Evolutionary conservation across 352 stramenopile species (phyloP).

Genomic region (Phytophthora syringae): DNA sequence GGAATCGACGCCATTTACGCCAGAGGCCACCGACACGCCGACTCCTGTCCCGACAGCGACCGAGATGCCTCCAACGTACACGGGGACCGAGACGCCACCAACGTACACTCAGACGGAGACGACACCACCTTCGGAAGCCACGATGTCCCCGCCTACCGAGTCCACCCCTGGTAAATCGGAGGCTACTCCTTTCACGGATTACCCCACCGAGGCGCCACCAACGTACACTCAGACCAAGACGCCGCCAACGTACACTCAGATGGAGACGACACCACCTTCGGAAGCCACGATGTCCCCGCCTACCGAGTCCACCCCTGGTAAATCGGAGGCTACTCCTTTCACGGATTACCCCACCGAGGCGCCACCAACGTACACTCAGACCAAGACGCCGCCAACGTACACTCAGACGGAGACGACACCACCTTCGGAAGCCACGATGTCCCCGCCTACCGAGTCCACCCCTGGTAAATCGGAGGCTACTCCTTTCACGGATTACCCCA

Average conservation of each 20-base stretch:
- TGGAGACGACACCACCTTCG: neutral
- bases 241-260: constrained; percentile 2
- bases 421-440: neutral
- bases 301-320: neutral
- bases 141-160: neutral
- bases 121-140: neutral
- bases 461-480: neutral
- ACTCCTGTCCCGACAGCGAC: constrained; percentile 6
- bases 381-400: constrained; percentile 2
- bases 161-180: neutral
- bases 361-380: constrained; percentile 3
- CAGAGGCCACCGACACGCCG: neutral
- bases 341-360: too few species aligned
- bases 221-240: constrained; percentile 3
- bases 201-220: too few species aligned
- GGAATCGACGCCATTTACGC: constrained; percentile 1
- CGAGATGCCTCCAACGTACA: too few species aligned
- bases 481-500: neutral
- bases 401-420: neutral
- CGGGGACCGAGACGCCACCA: neutral
- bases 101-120: constrained; percentile 2
- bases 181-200: neutral
- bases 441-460: neutral
- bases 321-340: neutral
- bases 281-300: neutral